These are phyloP conservation scores for Stagonosporopsis chrysanthemi DNA, from an alignment of 2,329 filamentous ascomycete species.

Conservation along the genomic window DNA sequence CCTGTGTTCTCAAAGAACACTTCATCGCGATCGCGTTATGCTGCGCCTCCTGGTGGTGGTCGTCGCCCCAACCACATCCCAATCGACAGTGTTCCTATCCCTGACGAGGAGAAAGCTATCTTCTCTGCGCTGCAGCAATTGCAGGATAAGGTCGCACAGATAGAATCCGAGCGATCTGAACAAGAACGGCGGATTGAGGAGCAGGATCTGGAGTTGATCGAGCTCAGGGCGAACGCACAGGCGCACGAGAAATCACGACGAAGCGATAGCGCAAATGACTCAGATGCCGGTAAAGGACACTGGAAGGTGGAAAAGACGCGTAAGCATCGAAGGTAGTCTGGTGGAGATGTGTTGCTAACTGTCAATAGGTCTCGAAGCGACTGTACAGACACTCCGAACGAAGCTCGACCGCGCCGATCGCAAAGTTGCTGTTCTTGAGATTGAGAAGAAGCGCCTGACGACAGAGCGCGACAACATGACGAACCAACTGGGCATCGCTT, in stretches of 20 bases:
- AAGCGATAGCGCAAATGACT: slow-evolving; percentile 60
- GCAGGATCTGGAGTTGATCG: slow-evolving; percentile 60
- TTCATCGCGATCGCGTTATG: slow-evolving; percentile 63
- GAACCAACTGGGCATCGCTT: slow-evolving; percentile 67
- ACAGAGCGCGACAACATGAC: slow-evolving; percentile 72
- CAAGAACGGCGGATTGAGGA: slow-evolving; percentile 59
- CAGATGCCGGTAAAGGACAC: slow-evolving; percentile 49
- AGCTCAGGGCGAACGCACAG: slow-evolving; percentile 58
- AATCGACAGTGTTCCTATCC: slow-evolving; percentile 63
- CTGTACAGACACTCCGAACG: slow-evolving; percentile 66
- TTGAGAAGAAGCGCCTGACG: slow-evolving; percentile 67
- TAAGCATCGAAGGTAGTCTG: slow-evolving; percentile 50
- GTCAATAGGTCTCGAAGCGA: slow-evolving; percentile 62
- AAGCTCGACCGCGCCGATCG: slow-evolving; percentile 69
- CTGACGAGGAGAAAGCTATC: slow-evolving; percentile 68
- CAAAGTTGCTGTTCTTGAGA: slow-evolving; percentile 68
- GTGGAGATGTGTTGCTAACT: slow-evolving; percentile 17
- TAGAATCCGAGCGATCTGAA: slow-evolving; percentile 64
- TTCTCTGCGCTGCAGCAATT: slow-evolving; percentile 67
- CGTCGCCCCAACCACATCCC: slow-evolving; percentile 52
- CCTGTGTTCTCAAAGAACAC: slow-evolving; percentile 62
- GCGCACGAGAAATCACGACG: slow-evolving; percentile 51
- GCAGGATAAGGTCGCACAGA: slow-evolving; percentile 63
- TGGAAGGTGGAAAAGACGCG: slow-evolving; percentile 62
- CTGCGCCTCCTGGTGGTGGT: slow-evolving; percentile 51